A percentile compares a stretch with the other conserved stretches of the same genome.
These are phyloP conservation scores for Clarkia xantiana DNA, from an alignment of 345 rosid genomes.

Conservation along the genomic window DNA sequence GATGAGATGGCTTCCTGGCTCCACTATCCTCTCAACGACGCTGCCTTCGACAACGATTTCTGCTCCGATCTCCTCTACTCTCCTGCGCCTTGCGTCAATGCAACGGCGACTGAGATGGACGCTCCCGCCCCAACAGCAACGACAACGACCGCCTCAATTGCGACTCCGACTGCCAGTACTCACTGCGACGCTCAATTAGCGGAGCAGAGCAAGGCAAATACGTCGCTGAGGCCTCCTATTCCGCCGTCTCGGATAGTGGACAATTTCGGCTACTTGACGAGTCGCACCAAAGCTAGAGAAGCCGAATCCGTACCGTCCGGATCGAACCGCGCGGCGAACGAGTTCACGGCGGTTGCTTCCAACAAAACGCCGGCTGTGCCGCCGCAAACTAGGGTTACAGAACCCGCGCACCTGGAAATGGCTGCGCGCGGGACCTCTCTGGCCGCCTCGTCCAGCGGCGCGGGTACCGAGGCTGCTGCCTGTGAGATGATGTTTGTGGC, in stretches of 20 bases:
- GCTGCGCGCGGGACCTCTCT: no score
- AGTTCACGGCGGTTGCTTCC: constrained; percentile 52
- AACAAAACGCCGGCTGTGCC: constrained; percentile 28
- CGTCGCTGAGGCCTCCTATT: constrained; percentile 13
- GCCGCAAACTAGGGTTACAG: constrained; percentile 23
- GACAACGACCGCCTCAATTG: constrained; percentile 2
- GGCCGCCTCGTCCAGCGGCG: no score
- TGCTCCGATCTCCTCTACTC: constrained; percentile 44
- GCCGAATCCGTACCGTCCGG: constrained; percentile 33
- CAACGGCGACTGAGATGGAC: no score
- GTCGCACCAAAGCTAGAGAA: constrained; percentile 18
- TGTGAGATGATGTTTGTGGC: no score
- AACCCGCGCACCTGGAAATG: background rate
- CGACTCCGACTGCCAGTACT: background rate
- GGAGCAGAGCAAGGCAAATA: background rate
- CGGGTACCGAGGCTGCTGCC: no score
- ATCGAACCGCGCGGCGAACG: constrained; percentile 30
- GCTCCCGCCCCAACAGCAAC: constrained; percentile 7
- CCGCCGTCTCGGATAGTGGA: constrained; percentile 26
- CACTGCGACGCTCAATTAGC: background rate
- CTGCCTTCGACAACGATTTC: constrained; percentile 24
- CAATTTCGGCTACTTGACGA: constrained; percentile 50
- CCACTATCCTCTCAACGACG: constrained; percentile 14
- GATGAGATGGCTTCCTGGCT: constrained; percentile 95
- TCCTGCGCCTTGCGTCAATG: constrained; percentile 18